Evolutionary conservation across 1,139 yeast species (phyloP), one percentile per base, ranked within the genome.

Genomic region (Nakaseomyces nivariensis): DNA sequence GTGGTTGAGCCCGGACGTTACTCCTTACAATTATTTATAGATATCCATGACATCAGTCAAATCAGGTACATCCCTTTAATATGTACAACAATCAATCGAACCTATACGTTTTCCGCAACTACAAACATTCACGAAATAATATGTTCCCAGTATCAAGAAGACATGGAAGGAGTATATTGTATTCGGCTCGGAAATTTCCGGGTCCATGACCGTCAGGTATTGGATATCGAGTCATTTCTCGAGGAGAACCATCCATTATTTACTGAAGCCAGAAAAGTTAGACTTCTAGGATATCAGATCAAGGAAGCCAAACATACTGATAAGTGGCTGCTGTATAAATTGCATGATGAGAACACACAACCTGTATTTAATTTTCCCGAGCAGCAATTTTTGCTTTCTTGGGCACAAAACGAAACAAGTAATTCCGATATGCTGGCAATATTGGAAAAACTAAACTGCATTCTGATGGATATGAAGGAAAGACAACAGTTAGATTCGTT

Each of bases 161-260:
- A 27, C 3, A 29, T 41, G 33, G 34, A 41, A 13, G 44, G 44
- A 4, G 11, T 41, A 27, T 41, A 27, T 6, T 29, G 33, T 29
- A 29, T 41, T 4, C 33, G 44, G 4, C 44, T 41, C 4, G 44
- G 44, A 13, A 38, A 38, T 38, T 38, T 38, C 31, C 10, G 42
- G 5, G 42, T 38, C 4, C 42, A 38, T 11, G 11, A 38, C 13
- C 29, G 31, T 10, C 25, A 38, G 25, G 42, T 25, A 11, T 11
- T 38, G n/a, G 42, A 38, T 26, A 38, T 38, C 31, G 42, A 38
- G 25, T 38, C 42, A 38, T 38, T 38, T 38, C 42, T 38, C 10
- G 42, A 38, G 31, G 42, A 38, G 11, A 25, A 38, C 17, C 42
- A 38, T 13, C 42, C 42, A 1, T 25, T 38, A 8, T 38, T 38